Conservation (phyloP, 2,329 filamentous ascomycete species). For the Aschersonia sp. region DNA sequence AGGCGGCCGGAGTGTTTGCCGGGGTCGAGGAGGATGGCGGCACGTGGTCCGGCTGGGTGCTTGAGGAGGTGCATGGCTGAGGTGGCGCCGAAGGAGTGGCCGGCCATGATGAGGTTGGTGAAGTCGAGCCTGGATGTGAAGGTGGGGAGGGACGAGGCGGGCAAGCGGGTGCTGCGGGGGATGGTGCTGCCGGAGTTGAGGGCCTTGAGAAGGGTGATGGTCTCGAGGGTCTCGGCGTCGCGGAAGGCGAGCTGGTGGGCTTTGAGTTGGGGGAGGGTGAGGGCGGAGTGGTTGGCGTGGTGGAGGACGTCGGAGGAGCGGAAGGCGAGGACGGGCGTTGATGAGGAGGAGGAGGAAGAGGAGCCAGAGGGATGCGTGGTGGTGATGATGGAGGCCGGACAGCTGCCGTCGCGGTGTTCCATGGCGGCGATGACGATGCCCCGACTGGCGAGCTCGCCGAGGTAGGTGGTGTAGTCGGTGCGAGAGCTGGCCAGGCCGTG, state of each 20-base stretch:
- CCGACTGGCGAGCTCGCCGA: slow-evolving; percentile 33
- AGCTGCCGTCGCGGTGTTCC: slow-evolving; percentile 38
- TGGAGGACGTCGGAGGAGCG: slow-evolving; percentile 5
- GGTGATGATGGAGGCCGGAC: slow-evolving; percentile 27
- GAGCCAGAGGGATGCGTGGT: slow-evolving; percentile 4
- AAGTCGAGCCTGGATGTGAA: slow-evolving; percentile 41
- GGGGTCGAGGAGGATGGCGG: slow-evolving; percentile 49
- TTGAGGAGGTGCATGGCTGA: slow-evolving; percentile 46
- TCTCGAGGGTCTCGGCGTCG: slow-evolving; percentile 32
- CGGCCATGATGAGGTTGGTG: slow-evolving; percentile 39
- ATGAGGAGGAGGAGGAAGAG: no score
- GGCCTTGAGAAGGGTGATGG: slow-evolving; percentile 22
- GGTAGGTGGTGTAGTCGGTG: slow-evolving; percentile 36
- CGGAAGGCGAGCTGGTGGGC: slow-evolving; percentile 33
- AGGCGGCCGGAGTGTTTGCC: slow-evolving; percentile 49
- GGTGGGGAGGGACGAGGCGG: slow-evolving; percentile 20
- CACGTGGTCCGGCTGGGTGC: slow-evolving; percentile 13
- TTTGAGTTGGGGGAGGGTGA: slow-evolving; percentile 25
- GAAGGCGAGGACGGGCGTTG: no score
- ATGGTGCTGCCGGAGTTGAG: slow-evolving; percentile 21
- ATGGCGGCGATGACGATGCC: slow-evolving; percentile 33
- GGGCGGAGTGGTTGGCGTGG: slow-evolving; percentile 9
- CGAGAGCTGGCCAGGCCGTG: slow-evolving; percentile 35
- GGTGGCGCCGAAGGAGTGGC: slow-evolving; percentile 54
- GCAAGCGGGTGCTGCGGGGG: slow-evolving; percentile 11